Conservation (phyloP, 2,329 filamentous ascomycete genomes). For the Aspergillus hiratsukae region DNA sequence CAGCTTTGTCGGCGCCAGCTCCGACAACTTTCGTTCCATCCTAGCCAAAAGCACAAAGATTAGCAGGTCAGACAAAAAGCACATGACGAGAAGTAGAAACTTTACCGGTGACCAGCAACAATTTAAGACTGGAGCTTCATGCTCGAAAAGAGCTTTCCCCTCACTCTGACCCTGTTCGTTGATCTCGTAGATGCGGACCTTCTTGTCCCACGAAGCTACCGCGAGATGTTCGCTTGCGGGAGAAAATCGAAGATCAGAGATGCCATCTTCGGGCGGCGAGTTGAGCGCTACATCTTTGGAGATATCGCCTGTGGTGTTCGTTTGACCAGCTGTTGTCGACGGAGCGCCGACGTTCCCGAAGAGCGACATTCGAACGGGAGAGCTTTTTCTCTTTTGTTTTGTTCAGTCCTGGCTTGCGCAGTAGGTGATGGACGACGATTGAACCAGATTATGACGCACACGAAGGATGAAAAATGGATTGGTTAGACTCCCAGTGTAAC, state of each 20-base stretch:
- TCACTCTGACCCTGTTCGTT: slow-evolving; percentile 70
- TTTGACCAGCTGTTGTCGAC: slow-evolving; percentile 46
- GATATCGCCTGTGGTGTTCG: slow-evolving; percentile 81
- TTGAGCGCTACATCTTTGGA: slow-evolving; percentile 79
- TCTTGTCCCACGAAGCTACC: slow-evolving; percentile 94
- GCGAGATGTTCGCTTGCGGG: slow-evolving; percentile 75
- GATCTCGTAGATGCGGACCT: slow-evolving; percentile 95
- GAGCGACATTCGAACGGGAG: slow-evolving; percentile 38
- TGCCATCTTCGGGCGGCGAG: slow-evolving; percentile 78
- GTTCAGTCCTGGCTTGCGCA: neutral
- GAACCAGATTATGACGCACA: neutral
- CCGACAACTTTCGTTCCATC: slow-evolving; percentile 87
- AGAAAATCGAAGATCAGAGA: slow-evolving; percentile 83
- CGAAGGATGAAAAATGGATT: neutral
- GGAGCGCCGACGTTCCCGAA: slow-evolving; percentile 52
- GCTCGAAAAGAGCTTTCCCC: slow-evolving; percentile 80
- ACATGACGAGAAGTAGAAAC: slow-evolving; percentile 7
- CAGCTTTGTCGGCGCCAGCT: slow-evolving; percentile 83
- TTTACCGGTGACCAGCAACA: slow-evolving; percentile 84
- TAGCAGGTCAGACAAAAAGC: slow-evolving; percentile 3
- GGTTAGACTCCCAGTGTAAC: neutral
- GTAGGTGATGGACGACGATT: neutral
- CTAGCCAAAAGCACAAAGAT: slow-evolving; percentile 43
- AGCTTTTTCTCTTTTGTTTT: slow-evolving; percentile 13
- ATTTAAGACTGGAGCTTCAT: slow-evolving; percentile 77